Base-by-base conservation (phyloP, 371 early-diverging fungal genomes). In the Nematocida major region DNA sequence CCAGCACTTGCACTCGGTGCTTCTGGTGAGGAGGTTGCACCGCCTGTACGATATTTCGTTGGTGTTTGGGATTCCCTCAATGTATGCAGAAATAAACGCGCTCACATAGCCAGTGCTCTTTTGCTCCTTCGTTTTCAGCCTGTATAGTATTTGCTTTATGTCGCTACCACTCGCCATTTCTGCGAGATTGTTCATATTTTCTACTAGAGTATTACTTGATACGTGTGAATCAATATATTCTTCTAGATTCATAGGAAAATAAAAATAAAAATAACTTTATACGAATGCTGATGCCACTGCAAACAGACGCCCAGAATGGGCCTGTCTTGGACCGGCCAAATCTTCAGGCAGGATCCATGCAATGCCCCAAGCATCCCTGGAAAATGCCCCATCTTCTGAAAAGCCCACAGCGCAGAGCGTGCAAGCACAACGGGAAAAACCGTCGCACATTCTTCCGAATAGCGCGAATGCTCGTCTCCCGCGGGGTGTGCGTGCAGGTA, bases 141-240 rank as follows among this genome's bases (percentile, higher is more conserved):
- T 66, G 30, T 66, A 32, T 24, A 66, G 11, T 32, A 50, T 47
- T 38, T 51, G 28, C 36, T 38, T 66, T 30, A 66, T 66, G 67
- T 50, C 48, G 11, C 13, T 50, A 30, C n/a, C 28, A 26, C 34
- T 20, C 11, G 38, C 32, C 9, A 34, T 47, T 9, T 36, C 34
- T n/a, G 28, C 67, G 11, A 66, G 26, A 20, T 50, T 34, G 11
- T 51, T 48, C 34, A 66, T 66, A 24, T 24, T 39, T 30, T 22
- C 24, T 34, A 18, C 11, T 59, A 51, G 24, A 13, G 53, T 51
- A 51, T 51, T 51, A 28, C 24, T 51, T 51, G 28, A 28, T 51
- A 51, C 53, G 28, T n/a, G 53, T 13, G 53, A 51, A 51, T 30
- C 59, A 34, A 59, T 59, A 24, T 30, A 59, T 38, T 59, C 59